Evolutionary conservation across 306 rosid genomes (phyloP), one percentile per base, ranked within the genome.

Genomic region (Cicer pinnatifidum): DNA sequence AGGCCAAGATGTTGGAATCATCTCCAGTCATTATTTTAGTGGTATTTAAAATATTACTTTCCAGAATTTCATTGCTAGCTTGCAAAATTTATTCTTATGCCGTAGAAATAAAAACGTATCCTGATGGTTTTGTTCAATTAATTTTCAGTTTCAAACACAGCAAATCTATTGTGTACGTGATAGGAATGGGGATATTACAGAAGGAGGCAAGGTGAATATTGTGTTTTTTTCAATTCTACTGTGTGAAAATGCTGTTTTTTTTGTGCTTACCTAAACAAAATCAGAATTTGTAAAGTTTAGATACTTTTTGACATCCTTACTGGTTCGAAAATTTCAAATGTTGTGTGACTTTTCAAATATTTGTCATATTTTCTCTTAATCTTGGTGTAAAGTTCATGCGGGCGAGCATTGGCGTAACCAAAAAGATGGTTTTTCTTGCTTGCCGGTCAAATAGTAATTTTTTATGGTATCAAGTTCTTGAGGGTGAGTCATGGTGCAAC

Each of bases 151-250:
- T 72, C 89, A 81, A 84, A 91, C 99, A 39, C 99, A 94, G 81
- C 99, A 94, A 87, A 87, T 88, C 69, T 73, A 91, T 67, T 94
- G 99, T 45, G 89, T 88, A 72, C 93, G 96, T 3, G 91, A 91
- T 72, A 84, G 82, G 76, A 44, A 83, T 61, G 99, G 99, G 37
- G 60, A 84, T 58, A 88, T 91, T 70, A 84, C 87, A 13, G 97
- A 94, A 80, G 99, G 99, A 48, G 90, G 99, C 81, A 85, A 90
- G 97, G 99, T 94, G 66, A 83, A 51, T 73, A 13, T 44, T 16
- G 67, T 68, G 10, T 60, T 71, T 61, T 75, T 52, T 46, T 39
- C 11, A 39, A 69, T 45, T 20, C 68, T 74, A 58, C 72, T 16
- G 28, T 39, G 78, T 67, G 73, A 23, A 77, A 77, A 17, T 60